A percentile compares a stretch with the other conserved stretches of the same genome.
phyloP scores from a whole-genome alignment of 1,284 basidiomycete genomes.

The Melampsora occidentalis region DNA sequence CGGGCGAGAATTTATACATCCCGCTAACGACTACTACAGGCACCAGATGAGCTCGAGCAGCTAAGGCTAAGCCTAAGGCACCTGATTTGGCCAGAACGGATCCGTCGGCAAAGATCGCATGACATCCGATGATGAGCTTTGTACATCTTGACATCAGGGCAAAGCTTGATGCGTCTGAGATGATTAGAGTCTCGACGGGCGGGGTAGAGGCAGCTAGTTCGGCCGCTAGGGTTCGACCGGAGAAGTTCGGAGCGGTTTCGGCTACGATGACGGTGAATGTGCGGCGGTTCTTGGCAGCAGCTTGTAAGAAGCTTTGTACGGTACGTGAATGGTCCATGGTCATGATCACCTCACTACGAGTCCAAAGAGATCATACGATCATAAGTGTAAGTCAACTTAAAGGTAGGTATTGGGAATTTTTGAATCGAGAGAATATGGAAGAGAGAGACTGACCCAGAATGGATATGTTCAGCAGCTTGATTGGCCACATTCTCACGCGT shows the following conservation, averaged over 20 bases:
- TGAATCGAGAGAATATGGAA: not conserved
- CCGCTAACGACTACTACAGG: constrained; percentile 37
- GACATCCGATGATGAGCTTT: constrained; percentile 42
- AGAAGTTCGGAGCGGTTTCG: constrained; percentile 33
- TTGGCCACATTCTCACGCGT: constrained; percentile 31
- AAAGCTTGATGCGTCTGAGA: constrained; percentile 33
- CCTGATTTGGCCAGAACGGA: constrained; percentile 43
- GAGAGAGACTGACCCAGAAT: constrained; percentile 34
- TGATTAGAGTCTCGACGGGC: constrained; percentile 20
- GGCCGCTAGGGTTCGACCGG: constrained; percentile 18
- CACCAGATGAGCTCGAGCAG: constrained; percentile 28
- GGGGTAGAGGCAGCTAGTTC: constrained; percentile 16
- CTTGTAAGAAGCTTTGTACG: constrained; percentile 37
- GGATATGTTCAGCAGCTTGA: constrained; percentile 41
- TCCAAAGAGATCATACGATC: not conserved
- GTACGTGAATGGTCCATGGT: constrained; percentile 40
- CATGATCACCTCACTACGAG: constrained; percentile 39
- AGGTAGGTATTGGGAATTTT: too few species aligned
- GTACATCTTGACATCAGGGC: constrained; percentile 39
- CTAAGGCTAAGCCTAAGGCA: constrained; percentile 25
- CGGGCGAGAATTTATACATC: constrained; percentile 38
- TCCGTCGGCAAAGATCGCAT: constrained; percentile 42
- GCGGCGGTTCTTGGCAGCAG: constrained; percentile 29
- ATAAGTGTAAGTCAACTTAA: too few species aligned
- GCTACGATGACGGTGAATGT: constrained; percentile 40